Percentiles rank a stretch among this genome's conserved stretches.
Conservation (phyloP, 352 stramenopile species). For the Phytopythium vexans region DNA sequence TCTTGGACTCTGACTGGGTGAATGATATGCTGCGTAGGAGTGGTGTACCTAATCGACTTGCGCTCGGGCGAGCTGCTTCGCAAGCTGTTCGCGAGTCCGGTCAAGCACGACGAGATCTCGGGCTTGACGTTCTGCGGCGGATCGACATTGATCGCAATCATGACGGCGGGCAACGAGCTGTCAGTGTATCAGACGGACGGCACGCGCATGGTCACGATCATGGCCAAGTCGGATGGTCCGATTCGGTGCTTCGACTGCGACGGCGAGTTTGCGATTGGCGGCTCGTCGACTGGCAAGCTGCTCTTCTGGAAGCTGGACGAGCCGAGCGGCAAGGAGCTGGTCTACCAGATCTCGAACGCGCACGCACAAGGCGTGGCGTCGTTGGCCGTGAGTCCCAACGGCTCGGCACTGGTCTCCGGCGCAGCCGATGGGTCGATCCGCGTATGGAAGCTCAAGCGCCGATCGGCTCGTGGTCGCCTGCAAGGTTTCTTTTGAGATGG, state of each 20-base stretch:
- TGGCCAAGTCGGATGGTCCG: constrained; percentile 52
- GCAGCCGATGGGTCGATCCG: constrained; percentile 65
- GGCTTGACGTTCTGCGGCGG: constrained; percentile 65
- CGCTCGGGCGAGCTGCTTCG: constrained; percentile 60
- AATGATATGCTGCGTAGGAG: constrained; percentile 16
- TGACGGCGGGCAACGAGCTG: constrained; percentile 69
- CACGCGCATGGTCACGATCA: constrained; percentile 51
- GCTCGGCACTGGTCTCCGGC: constrained; percentile 51
- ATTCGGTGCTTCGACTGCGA: constrained; percentile 81
- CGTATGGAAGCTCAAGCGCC: constrained; percentile 75
- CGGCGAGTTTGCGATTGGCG: constrained; percentile 69
- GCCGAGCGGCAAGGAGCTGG: constrained; percentile 48
- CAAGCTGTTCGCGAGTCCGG: constrained; percentile 51
- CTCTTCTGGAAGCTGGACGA: constrained; percentile 85
- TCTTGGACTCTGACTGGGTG: background rate
- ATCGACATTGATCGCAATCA: constrained; percentile 48
- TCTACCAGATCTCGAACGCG: constrained; percentile 74
- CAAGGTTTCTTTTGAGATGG: constrained; percentile 50
- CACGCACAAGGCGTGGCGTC: constrained; percentile 62
- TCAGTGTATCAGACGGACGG: constrained; percentile 63
- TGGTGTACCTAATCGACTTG: constrained; percentile 73
- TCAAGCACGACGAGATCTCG: constrained; percentile 52
- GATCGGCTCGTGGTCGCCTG: constrained; percentile 45
- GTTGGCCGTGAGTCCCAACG: constrained; percentile 58
- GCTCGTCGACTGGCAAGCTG: constrained; percentile 69